Conservation (phyloP, 2,329 filamentous ascomycete genomes). For the Cladorrhinum sp. region DNA sequence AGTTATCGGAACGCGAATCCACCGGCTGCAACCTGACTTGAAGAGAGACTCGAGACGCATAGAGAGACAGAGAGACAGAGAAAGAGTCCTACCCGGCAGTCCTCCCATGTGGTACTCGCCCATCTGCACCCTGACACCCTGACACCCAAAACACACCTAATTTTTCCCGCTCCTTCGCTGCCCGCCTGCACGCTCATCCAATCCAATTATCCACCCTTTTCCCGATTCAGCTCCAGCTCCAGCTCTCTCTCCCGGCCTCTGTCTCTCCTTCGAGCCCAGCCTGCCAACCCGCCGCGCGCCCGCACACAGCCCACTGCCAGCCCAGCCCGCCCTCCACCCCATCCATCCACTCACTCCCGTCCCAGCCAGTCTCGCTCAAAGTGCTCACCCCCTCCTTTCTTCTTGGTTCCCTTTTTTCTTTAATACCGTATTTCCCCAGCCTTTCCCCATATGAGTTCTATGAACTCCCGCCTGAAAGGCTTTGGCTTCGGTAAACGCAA, state of each 20-base stretch:
- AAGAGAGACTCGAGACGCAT: too few relatives aligned
- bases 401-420: constrained; percentile 32
- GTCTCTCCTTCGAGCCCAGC: constrained; percentile 22
- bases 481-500: constrained; percentile 80
- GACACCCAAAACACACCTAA: constrained; percentile 13
- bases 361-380: neutral
- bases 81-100: constrained; percentile 16
- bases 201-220: constrained; percentile 3
- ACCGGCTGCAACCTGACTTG: too few relatives aligned
- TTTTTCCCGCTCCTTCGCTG: constrained; percentile 17
- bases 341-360: neutral
- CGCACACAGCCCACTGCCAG: constrained; percentile 21
- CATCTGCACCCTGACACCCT: neutral
- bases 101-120: neutral
- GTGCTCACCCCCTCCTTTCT: constrained; percentile 27
- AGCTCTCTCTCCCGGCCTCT: constrained; percentile 9
- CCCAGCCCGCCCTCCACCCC: constrained; percentile 23
- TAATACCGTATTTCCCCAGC: constrained; percentile 29
- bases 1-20: constrained; percentile 11
- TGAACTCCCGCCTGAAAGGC: constrained; percentile 76
- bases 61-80: too few relatives aligned
- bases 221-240: constrained; percentile 21
- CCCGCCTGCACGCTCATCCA: neutral
- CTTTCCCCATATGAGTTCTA: constrained; percentile 64
- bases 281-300: constrained; percentile 23